Base-by-base conservation (phyloP, 371 early-diverging fungal species). In the Rhizopus microsporus region DNA sequence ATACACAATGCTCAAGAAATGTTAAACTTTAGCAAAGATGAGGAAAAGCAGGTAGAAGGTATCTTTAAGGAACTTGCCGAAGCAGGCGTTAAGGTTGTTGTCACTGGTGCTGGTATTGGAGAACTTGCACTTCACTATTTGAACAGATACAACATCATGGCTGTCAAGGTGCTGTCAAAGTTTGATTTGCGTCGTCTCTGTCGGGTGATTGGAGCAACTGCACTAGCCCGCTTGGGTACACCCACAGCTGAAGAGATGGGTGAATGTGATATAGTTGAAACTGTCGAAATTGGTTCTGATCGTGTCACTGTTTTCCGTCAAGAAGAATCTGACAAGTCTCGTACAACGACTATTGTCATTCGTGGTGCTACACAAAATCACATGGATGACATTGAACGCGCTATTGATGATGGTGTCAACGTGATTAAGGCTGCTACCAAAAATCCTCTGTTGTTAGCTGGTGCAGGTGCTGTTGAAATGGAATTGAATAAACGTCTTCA, bases 201-300 rank as follows among this genome's bases (percentile, higher is more conserved):
- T 86, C 88, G 94, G 54, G 96, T 94, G 9, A 88, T 90, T 50
- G 95, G 94, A 4, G 98, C 96, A 43, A 94, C 93, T 15, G 93
- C 96, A 7, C 75, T 98, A 56, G 90, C 98, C 32, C 91, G 97
- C 57, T 75, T 91, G 13, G 96, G 97, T 68, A 93, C 88, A 32
- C 98, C 98, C 13, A 94, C 87, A 76, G 82, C 96, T 30, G 98
- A 98, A 82, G 98, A 98, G 66, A 91, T 96, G 92, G 98, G 98
- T 50, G 92, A 81, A 84, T 94, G 95, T 80, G 98, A 97, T 60
- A 75, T 95, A 68, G 92, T 97, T 37, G 94, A 95, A 69, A 88
- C 93, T 31, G 90, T 95, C 48, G 98, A 98, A 75, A 96, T 98
- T 68, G 98, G 98, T 61, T 87, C 92, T 71, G 97, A 98, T 76